These are phyloP conservation scores for Cladorrhinum sp. DNA, from an alignment of 2,329 filamentous ascomycete species.

Conservation along the genomic window DNA sequence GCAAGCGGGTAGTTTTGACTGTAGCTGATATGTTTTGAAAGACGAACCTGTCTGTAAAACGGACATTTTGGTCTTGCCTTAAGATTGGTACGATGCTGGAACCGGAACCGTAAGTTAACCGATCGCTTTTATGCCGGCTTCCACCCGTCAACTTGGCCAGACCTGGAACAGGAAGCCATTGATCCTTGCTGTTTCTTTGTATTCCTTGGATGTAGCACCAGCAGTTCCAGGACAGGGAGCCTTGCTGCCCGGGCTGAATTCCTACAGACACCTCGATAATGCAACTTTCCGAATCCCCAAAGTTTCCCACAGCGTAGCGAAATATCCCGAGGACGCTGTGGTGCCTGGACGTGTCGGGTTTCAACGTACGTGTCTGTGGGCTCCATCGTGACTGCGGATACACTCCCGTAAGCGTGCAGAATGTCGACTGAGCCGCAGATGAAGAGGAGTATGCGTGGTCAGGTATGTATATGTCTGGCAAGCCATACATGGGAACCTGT, in stretches of 20 bases:
- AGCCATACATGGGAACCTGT: neutral
- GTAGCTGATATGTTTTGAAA: neutral
- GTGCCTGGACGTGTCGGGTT: neutral
- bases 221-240: neutral
- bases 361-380: neutral
- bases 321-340: neutral
- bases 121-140: too few species aligned
- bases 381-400: neutral
- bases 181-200: neutral
- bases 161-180: neutral
- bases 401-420: neutral
- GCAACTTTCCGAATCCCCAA: neutral
- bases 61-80: neutral
- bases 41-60: neutral
- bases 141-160: neutral
- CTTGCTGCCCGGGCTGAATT: neutral
- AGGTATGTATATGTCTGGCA: neutral
- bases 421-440: neutral
- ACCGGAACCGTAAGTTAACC: too few species aligned
- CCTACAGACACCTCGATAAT: neutral
- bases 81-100: neutral
- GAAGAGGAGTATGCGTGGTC: neutral
- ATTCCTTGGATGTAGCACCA: neutral
- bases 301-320: neutral
- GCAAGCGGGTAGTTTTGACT: neutral